Conservation (phyloP, 164 flowering plant genomes). For the Chloranthus sessilifolius region DNA sequence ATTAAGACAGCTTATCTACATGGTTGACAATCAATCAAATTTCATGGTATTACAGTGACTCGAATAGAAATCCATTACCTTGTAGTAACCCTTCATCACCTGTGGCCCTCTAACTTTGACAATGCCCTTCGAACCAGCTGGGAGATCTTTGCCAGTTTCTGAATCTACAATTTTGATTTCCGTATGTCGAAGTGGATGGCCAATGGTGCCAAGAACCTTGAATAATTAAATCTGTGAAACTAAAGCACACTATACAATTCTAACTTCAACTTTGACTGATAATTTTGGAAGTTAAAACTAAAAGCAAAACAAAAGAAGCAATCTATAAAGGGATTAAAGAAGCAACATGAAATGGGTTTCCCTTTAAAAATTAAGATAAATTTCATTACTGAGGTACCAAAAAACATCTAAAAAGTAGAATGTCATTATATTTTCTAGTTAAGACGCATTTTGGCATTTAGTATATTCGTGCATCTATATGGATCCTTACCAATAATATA, state of each 20-base stretch:
- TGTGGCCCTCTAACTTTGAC: constrained; percentile 82
- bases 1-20: no score
- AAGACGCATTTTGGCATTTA: no score
- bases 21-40: neutral
- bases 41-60: no score
- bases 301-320: constrained; percentile 1
- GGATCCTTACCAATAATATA: no score
- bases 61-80: constrained; percentile 38
- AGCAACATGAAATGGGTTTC: constrained; percentile 8
- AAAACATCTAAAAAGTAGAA: no score
- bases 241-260: constrained; percentile 23
- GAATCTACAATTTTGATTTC: constrained; percentile 71
- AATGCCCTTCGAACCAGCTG: constrained; percentile 71
- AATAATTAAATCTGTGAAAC: constrained; percentile 22
- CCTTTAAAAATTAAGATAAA: no score
- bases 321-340: neutral
- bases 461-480: no score
- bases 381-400: no score
- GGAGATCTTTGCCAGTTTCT: constrained; percentile 62
- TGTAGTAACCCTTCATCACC: constrained; percentile 93
- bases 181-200: constrained; percentile 67
- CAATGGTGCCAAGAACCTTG: constrained; percentile 91
- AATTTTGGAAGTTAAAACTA: neutral
- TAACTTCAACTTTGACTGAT: no score
- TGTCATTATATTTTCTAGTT: no score